These are phyloP conservation scores for Populus simonii DNA, from an alignment of 345 rosid genomes.

Conservation along the genomic window DNA sequence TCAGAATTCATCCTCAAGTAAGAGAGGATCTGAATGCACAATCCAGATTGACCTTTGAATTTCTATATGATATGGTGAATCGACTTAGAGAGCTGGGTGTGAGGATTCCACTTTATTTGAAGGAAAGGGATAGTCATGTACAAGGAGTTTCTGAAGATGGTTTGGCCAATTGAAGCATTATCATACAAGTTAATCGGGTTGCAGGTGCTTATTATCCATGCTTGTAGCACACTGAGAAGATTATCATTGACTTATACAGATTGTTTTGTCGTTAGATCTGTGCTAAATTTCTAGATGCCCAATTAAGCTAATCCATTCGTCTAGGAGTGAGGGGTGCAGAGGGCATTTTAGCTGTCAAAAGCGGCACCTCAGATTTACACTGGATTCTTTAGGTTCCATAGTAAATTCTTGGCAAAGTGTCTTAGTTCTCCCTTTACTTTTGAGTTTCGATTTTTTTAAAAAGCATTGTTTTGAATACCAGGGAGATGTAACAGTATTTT, in stretches of 20 bases:
- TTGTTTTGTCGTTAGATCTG: neutral
- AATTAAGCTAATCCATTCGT: neutral
- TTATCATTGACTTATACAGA: neutral
- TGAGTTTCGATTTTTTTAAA: neutral
- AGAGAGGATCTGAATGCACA: slow-evolving; percentile 78
- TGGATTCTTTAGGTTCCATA: too few relatives aligned
- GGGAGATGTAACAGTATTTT: too few relatives aligned
- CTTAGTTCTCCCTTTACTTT: neutral
- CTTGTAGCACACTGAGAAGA: neutral
- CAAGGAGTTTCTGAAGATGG: slow-evolving; percentile 17
- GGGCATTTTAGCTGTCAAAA: neutral
- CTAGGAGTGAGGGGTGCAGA: neutral
- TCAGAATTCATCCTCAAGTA: slow-evolving; percentile 68
- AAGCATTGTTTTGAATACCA: too few relatives aligned
- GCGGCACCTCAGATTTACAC: neutral
- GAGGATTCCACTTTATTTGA: slow-evolving; percentile 68
- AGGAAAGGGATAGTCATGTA: slow-evolving; percentile 13
- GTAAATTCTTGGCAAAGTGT: neutral
- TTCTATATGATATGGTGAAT: slow-evolving; percentile 61
- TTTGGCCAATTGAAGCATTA: slow-evolving; percentile 11
- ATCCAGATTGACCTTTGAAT: slow-evolving; percentile 68
- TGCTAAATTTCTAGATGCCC: neutral
- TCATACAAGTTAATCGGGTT: neutral
- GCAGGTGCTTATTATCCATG: neutral
- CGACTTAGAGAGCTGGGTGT: slow-evolving; percentile 60